These are phyloP conservation scores for Arachis stenosperma DNA, from an alignment of 306 rosid species.

Conservation along the genomic window DNA sequence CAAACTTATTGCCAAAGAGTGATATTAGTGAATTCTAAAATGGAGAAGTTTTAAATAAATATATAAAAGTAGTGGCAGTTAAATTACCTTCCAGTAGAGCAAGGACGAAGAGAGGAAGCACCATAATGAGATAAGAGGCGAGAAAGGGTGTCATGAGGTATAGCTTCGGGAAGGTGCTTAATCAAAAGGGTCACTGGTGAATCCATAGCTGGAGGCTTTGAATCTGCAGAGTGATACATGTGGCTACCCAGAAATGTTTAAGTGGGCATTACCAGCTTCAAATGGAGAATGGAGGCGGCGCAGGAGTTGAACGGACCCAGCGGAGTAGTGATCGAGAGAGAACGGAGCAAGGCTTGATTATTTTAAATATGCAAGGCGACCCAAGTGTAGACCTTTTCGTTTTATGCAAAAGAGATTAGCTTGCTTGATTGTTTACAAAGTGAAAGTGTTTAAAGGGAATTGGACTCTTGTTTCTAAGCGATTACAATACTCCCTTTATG, in stretches of 20 bases:
- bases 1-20: neutral
- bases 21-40: too few species aligned
- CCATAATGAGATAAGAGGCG: slow-evolving; percentile 72
- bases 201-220: slow-evolving; percentile 20
- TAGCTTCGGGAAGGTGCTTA: slow-evolving; percentile 78
- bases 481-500: too few species aligned
- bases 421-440: too few species aligned
- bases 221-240: slow-evolving; percentile 43
- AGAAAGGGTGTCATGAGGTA: slow-evolving; percentile 69
- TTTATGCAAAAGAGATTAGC: too few species aligned
- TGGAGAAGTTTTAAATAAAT: neutral
- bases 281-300: too few species aligned
- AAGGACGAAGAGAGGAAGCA: slow-evolving; percentile 73
- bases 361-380: too few species aligned
- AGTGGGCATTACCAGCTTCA: neutral
- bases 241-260: neutral
- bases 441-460: too few species aligned
- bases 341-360: too few species aligned
- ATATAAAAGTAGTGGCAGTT: neutral
- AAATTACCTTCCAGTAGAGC: slow-evolving; percentile 55
- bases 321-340: too few species aligned
- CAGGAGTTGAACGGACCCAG: too few species aligned
- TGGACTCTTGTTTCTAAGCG: too few species aligned
- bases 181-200: slow-evolving; percentile 55
- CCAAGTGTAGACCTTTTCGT: too few species aligned